phyloP scores from a whole-genome alignment of 225 moss, liverwort and hornwort genomes.

The Polytrichum formosum region DNA sequence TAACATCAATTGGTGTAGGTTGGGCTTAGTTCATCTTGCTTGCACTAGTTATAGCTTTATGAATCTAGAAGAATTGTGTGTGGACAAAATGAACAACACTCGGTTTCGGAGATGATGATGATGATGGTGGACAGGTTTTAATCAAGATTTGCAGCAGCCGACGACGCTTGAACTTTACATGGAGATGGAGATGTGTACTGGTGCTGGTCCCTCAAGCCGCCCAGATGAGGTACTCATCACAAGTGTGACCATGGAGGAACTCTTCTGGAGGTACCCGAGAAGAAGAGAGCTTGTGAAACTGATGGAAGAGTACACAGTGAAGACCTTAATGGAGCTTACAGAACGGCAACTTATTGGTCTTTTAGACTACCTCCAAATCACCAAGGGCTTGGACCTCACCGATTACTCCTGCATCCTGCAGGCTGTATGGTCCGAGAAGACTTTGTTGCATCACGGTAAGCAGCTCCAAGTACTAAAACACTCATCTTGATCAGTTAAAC shows the following conservation, averaged over 20 bases:
- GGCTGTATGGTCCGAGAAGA: constrained; percentile 13
- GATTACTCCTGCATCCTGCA: constrained; percentile 15
- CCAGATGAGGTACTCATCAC: neutral
- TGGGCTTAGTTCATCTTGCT: too few species aligned
- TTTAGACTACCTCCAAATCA: constrained; percentile 7
- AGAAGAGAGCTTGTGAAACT: constrained; percentile 12
- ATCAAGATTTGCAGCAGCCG: too few species aligned
- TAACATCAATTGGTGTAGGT: too few species aligned
- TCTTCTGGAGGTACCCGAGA: constrained; percentile 5
- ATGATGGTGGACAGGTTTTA: too few species aligned
- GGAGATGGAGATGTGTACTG: too few species aligned
- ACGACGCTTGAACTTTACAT: too few species aligned
- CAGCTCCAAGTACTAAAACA: too few species aligned
- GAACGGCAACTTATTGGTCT: constrained; percentile 15
- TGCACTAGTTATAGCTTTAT: too few species aligned
- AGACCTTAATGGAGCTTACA: constrained; percentile 9
- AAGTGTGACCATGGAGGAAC: constrained; percentile 11
- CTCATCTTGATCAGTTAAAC: neutral
- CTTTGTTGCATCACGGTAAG: constrained; percentile 9
- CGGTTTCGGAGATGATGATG: too few species aligned
- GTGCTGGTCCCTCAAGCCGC: too few species aligned
- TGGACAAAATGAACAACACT: too few species aligned
- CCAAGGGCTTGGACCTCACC: constrained; percentile 2
- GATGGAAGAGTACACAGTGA: constrained; percentile 17
- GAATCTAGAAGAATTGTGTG: too few species aligned